Percentiles rank a stretch among this genome's conserved stretches.
These are phyloP conservation scores for Citrus unshiu DNA, from an alignment of 345 rosid genomes.

Conservation along the genomic window DNA sequence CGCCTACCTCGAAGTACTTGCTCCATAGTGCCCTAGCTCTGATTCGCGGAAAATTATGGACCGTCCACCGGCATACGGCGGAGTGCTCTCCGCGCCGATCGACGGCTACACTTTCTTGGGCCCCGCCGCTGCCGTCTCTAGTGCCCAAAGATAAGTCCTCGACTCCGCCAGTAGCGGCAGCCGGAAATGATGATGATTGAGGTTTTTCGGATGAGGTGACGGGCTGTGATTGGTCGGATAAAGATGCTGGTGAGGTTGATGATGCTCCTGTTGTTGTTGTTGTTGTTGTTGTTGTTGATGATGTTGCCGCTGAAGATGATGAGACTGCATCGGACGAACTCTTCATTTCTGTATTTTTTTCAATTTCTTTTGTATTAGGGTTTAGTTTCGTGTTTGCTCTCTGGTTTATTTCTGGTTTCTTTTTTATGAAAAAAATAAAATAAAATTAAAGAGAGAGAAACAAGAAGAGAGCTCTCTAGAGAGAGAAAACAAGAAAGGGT, in stretches of 20 bases:
- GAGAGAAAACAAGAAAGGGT: constrained; percentile 6
- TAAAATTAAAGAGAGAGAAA: background rate
- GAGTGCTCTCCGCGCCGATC: constrained; percentile 83
- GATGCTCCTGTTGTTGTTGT: no score
- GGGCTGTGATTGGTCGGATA: constrained; percentile 46
- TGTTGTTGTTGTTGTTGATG: background rate
- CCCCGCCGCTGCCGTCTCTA: constrained; percentile 75
- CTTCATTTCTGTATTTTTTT: constrained; percentile 36
- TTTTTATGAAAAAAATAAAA: background rate
- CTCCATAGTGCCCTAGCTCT: constrained; percentile 95
- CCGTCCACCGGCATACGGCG: constrained; percentile 93
- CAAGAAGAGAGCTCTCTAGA: constrained; percentile 1
- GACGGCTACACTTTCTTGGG: constrained; percentile 70
- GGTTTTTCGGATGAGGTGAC: constrained; percentile 41
- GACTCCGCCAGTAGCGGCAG: constrained; percentile 34
- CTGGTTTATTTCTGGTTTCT: constrained; percentile 5
- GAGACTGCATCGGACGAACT: constrained; percentile 71
- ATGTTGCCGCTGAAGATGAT: constrained; percentile 29
- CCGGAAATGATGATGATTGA: constrained; percentile 36
- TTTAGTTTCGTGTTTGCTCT: background rate
- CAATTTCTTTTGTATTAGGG: constrained; percentile 3
- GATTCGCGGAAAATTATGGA: constrained; percentile 67
- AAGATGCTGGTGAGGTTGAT: constrained; percentile 4
- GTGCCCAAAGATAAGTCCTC: constrained; percentile 57
- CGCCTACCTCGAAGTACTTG: constrained; percentile 97